Percentiles rank a stretch among this genome's conserved stretches.
Conservation (phyloP, 1,284 basidiomycete species). For the Cryptococcus sp. region DNA sequence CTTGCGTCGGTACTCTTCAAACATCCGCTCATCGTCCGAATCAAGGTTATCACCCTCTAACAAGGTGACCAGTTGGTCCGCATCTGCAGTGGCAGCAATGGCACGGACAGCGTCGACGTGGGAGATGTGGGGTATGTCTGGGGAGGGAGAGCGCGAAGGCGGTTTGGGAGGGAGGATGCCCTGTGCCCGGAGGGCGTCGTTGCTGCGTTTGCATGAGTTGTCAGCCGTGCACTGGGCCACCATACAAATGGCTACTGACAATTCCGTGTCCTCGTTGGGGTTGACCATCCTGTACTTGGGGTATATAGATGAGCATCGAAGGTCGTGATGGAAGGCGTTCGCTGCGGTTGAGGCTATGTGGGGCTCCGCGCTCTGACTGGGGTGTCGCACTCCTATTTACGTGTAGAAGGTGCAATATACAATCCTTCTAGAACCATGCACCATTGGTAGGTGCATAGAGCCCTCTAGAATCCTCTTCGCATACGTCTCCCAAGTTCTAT, state of each 20-base stretch:
- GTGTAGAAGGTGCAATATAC: background rate
- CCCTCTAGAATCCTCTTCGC: no score
- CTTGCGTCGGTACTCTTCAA: slow-evolving; percentile 66
- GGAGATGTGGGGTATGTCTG: slow-evolving; percentile 55
- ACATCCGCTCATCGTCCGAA: slow-evolving; percentile 73
- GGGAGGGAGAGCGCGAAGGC: slow-evolving; percentile 61
- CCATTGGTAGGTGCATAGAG: background rate
- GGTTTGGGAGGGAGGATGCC: slow-evolving; percentile 80
- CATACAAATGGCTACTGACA: slow-evolving; percentile 56
- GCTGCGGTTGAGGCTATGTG: background rate
- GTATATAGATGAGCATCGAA: background rate
- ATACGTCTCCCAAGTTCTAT: background rate
- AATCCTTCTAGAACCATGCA: background rate
- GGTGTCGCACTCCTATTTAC: no score
- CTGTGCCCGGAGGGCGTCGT: slow-evolving; percentile 85
- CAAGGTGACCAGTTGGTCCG: slow-evolving; percentile 61
- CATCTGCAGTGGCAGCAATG: slow-evolving; percentile 55
- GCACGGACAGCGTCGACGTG: slow-evolving; percentile 51
- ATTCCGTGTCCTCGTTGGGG: slow-evolving; percentile 86
- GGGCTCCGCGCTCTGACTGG: background rate
- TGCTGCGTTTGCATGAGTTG: slow-evolving; percentile 55
- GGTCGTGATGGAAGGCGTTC: background rate
- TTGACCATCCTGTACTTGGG: slow-evolving; percentile 51
- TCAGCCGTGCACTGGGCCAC: background rate
- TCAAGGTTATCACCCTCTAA: slow-evolving; percentile 67